Percentiles rank a stretch among this genome's conserved stretches.
phyloP scores from a whole-genome alignment of 805 yeast species.

The Wickerhamiella alocasiicola region DNA sequence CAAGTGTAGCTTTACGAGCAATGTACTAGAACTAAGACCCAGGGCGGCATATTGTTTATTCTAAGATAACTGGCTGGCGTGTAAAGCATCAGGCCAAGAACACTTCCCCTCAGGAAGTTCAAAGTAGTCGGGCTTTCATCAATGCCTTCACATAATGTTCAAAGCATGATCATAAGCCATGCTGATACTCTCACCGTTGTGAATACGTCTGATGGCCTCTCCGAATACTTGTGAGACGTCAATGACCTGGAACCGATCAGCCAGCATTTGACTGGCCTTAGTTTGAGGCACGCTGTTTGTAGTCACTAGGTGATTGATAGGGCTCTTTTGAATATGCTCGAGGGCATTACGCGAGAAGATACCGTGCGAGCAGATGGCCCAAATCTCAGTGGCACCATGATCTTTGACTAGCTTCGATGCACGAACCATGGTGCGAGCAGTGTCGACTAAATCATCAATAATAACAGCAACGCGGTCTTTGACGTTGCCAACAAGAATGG shows the following conservation, averaged over 20 bases:
- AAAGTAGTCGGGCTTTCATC: too few relatives aligned
- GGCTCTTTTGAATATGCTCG: conserved; percentile 49
- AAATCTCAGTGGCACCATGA: conserved; percentile 80
- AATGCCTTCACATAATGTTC: conserved; percentile 4
- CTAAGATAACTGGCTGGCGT: too few relatives aligned
- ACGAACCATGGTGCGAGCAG: conserved; percentile 79
- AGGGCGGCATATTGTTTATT: too few relatives aligned
- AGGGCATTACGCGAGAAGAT: conserved; percentile 87
- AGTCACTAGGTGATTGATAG: conserved; percentile 73
- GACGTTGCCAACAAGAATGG: conserved; percentile 95
- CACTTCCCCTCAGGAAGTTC: too few relatives aligned
- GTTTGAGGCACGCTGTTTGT: conserved; percentile 88
- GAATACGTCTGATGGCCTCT: conserved; percentile 90
- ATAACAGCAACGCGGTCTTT: conserved; percentile 75
- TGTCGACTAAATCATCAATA: conserved; percentile 87
- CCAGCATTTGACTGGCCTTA: conserved; percentile 39
- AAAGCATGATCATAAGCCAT: conserved; percentile 74
- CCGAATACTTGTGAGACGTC: conserved; percentile 84
- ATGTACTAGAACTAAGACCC: too few relatives aligned
- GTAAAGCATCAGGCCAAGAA: too few relatives aligned
- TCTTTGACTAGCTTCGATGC: conserved; percentile 88
- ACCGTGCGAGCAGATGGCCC: conserved; percentile 86
- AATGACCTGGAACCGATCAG: conserved; percentile 59
- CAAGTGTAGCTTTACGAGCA: too few relatives aligned
- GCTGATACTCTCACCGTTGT: conserved; percentile 92